A percentile compares a stretch with the other conserved stretches of the same genome.
Conservation (phyloP, 306 rosid species). For the Ceratonia siliqua region DNA sequence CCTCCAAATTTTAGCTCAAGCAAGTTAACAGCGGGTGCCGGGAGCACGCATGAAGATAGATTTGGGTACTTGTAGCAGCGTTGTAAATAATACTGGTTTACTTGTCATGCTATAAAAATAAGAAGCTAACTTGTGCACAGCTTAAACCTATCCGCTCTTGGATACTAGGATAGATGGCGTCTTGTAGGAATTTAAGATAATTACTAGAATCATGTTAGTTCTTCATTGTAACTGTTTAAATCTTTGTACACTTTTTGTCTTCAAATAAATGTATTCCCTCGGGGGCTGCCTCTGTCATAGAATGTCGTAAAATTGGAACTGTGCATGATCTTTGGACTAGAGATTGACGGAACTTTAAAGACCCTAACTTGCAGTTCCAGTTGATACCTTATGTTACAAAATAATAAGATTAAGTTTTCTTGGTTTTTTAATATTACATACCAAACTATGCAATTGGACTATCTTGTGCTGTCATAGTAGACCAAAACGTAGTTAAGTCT, state of each 20-base stretch:
- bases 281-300: neutral
- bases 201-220: neutral
- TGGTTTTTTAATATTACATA: no score
- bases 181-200: slow-evolving; percentile 30
- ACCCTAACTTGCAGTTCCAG: no score
- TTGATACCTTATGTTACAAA: no score
- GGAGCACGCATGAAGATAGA: slow-evolving; percentile 46
- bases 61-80: slow-evolving; percentile 66
- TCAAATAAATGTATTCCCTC: neutral
- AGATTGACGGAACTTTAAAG: no score
- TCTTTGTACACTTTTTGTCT: neutral
- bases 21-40: slow-evolving; percentile 47
- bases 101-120: slow-evolving; percentile 27
- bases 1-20: slow-evolving; percentile 57
- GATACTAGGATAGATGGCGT: slow-evolving; percentile 36
- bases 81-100: slow-evolving; percentile 57
- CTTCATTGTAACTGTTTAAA: neutral
- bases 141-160: slow-evolving; percentile 33
- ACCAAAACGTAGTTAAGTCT: no score
- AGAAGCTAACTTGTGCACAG: slow-evolving; percentile 35
- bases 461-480: no score
- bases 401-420: no score
- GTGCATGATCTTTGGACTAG: no score
- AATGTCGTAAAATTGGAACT: no score
- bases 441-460: no score